These are phyloP conservation scores for Sparassis latifolia DNA, from an alignment of 1,284 basidiomycete genomes.

Conservation along the genomic window DNA sequence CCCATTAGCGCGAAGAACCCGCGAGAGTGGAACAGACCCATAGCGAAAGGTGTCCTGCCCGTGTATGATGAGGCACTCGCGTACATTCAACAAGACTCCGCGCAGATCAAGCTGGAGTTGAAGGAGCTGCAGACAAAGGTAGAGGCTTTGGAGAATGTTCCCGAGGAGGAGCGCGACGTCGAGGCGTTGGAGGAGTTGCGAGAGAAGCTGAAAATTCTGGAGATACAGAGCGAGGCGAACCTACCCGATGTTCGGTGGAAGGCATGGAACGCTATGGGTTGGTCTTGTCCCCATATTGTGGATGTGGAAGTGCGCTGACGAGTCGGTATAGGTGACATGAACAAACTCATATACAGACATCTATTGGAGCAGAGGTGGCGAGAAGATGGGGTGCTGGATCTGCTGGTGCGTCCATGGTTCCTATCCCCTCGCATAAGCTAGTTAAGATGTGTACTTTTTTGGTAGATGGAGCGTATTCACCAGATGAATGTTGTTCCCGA, in stretches of 20 bases:
- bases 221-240: constrained; percentile 59
- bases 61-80: constrained; percentile 81
- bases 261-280: constrained; percentile 72
- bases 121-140: constrained; percentile 29
- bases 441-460: background rate
- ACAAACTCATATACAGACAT: constrained; percentile 66
- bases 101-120: constrained; percentile 40
- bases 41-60: constrained; percentile 63
- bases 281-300: constrained; percentile 20
- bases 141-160: constrained; percentile 15
- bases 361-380: constrained; percentile 84
- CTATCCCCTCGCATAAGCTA: background rate
- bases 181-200: constrained; percentile 36
- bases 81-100: constrained; percentile 50
- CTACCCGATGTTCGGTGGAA: constrained; percentile 74
- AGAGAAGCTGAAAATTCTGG: constrained; percentile 30
- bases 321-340: constrained; percentile 48
- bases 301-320: constrained; percentile 1
- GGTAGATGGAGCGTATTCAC: constrained; percentile 84
- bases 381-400: constrained; percentile 75
- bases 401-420: constrained; percentile 55
- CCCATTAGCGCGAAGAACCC: constrained; percentile 43
- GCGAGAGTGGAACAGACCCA: constrained; percentile 59
- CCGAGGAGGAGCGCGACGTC: constrained; percentile 19
- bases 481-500: constrained; percentile 92